Percentiles rank a stretch among this genome's conserved stretches.
These are phyloP conservation scores for Malassezia furfur DNA, from an alignment of 1,284 basidiomycete species.

Conservation along the genomic window DNA sequence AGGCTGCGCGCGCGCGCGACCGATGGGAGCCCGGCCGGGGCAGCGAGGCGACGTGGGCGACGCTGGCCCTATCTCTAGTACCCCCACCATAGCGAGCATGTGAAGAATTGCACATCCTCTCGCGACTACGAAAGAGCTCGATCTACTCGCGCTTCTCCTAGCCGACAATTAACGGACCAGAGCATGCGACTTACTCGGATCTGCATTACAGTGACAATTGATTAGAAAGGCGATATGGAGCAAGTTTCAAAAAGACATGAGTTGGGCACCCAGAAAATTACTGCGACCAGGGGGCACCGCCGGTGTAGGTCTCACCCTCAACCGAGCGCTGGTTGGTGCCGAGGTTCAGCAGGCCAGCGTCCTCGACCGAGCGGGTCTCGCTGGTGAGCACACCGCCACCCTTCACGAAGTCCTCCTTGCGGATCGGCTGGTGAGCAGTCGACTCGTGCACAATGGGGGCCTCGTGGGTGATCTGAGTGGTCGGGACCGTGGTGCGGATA, in stretches of 20 bases:
- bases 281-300: constrained; percentile 5
- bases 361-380: constrained; percentile 21
- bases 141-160: too few species aligned
- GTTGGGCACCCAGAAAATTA: background rate
- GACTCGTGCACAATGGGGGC: constrained; percentile 46
- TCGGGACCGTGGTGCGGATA: constrained; percentile 43
- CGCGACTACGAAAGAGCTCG: too few species aligned
- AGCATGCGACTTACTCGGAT: background rate
- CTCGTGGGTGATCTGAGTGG: constrained; percentile 38
- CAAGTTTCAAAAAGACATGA: constrained; percentile 4
- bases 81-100: background rate
- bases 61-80: background rate
- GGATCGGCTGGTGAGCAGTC: constrained; percentile 37
- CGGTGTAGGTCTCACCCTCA: constrained; percentile 24
- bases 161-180: too few species aligned
- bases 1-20: constrained; percentile 1
- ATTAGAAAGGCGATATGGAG: constrained; percentile 4
- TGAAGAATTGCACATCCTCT: too few species aligned
- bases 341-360: constrained; percentile 36
- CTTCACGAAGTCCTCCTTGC: constrained; percentile 40
- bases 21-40: constrained; percentile 11
- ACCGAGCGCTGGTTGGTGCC: constrained; percentile 37
- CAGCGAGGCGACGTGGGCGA: constrained; percentile 4
- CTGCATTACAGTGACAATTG: constrained; percentile 10
- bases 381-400: constrained; percentile 35